Conservation (phyloP, 768 basidiomycete species). For the Punctularia strigosozonata region DNA sequence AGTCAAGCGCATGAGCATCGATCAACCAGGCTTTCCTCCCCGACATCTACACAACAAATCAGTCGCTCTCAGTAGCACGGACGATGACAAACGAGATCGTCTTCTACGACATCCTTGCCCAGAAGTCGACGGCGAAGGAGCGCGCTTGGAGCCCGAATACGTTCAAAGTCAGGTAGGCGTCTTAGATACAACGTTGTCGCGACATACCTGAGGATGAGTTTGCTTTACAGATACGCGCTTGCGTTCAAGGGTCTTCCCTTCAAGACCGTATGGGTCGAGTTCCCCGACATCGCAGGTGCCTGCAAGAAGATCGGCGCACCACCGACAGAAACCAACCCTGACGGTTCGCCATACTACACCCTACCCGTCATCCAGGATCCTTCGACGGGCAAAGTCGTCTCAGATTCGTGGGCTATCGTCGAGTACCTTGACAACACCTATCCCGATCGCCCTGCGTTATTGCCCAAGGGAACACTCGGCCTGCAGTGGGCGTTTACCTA, state of each 20-base stretch:
- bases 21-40: no score
- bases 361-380: slow-evolving; percentile 23
- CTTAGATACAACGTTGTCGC: no score
- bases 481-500: not conserved
- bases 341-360: slow-evolving; percentile 16
- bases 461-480: slow-evolving; percentile 5
- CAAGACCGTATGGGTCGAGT: slow-evolving; percentile 23
- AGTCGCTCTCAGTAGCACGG: no score
- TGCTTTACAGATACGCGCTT: slow-evolving; percentile 21
- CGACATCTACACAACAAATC: no score
- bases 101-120: slow-evolving; percentile 1
- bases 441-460: slow-evolving; percentile 17
- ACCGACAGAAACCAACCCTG: slow-evolving; percentile 7
- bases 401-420: slow-evolving; percentile 20
- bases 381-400: slow-evolving; percentile 15
- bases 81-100: not conserved
- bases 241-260: slow-evolving; percentile 22
- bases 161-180: not conserved
- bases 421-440: slow-evolving; percentile 24
- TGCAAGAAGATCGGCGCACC: slow-evolving; percentile 16
- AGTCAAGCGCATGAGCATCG: no score
- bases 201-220: no score
- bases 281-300: slow-evolving; percentile 17
- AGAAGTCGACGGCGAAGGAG: not conserved
- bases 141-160: not conserved